Evolutionary conservation across 805 yeast species (phyloP).

Genomic region (Wickerhamia fluorescens): DNA sequence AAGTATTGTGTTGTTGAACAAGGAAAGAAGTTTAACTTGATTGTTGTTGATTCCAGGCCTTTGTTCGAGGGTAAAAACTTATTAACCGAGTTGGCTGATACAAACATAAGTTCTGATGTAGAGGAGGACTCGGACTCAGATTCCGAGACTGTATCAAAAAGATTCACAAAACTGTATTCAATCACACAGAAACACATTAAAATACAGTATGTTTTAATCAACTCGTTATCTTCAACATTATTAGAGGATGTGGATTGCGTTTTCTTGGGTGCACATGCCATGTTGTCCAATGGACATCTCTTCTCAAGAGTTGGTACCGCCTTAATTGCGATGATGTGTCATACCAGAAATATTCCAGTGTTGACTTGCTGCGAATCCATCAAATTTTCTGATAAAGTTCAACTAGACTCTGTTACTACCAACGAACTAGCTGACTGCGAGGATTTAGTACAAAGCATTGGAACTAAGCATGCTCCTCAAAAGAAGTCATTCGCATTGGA

Average conservation of each 20-base stretch:
- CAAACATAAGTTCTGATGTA: constrained; percentile 23
- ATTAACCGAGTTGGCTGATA: constrained; percentile 53
- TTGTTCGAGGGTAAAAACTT: constrained; percentile 85
- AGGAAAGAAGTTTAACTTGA: constrained; percentile 63
- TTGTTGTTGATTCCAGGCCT: constrained; percentile 90
- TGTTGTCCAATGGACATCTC: constrained; percentile 89
- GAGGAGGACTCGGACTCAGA: constrained; percentile 11
- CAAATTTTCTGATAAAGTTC: constrained; percentile 92
- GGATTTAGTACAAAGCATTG: constrained; percentile 48
- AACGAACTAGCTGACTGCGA: constrained; percentile 85
- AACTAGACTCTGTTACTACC: constrained; percentile 88
- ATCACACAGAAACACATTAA: constrained; percentile 52
- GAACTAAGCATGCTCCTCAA: constrained; percentile 45
- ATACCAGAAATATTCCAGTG: constrained; percentile 84
- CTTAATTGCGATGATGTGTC: constrained; percentile 84
- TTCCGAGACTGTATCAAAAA: constrained; percentile 11
- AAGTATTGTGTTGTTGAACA: constrained; percentile 55
- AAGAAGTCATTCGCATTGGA: constrained; percentile 59
- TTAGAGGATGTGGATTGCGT: constrained; percentile 85
- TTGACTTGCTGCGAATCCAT: constrained; percentile 92
- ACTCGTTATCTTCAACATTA: constrained; percentile 66
- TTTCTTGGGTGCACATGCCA: constrained; percentile 93
- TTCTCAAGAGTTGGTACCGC: constrained; percentile 95
- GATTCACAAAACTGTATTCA: constrained; percentile 11
- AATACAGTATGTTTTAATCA: constrained; percentile 71